phyloP scores from a whole-genome alignment of 495 filamentous ascomycete genomes.

The Letharia columbiana region DNA sequence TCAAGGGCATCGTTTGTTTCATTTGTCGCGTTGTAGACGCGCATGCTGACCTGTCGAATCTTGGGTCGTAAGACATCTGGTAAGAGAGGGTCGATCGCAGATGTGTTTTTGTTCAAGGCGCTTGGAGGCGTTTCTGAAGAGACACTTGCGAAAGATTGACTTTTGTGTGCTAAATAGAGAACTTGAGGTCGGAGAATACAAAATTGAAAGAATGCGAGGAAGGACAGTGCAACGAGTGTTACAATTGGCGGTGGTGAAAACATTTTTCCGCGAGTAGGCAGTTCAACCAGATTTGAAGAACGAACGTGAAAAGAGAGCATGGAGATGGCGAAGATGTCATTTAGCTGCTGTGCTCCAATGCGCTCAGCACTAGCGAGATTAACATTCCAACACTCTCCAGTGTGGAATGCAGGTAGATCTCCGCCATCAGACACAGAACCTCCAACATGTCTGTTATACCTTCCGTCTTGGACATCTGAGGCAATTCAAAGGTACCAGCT shows the following conservation, averaged over 20 bases:
- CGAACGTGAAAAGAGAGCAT: too few species aligned
- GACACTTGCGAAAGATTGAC: background rate
- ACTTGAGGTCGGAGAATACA: background rate
- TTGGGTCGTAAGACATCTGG: background rate
- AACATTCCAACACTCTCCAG: too few species aligned
- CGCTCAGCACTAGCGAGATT: too few species aligned
- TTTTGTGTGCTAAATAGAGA: background rate
- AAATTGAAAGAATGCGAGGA: background rate
- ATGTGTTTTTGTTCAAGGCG: background rate
- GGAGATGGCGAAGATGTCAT: too few species aligned
- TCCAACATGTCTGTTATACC: too few species aligned
- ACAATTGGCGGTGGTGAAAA: background rate
- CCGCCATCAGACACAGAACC: too few species aligned
- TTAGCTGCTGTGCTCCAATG: too few species aligned
- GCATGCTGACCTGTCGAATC: slow-evolving; percentile 1
- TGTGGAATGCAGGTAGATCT: too few species aligned
- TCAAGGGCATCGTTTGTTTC: background rate
- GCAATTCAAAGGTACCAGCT: too few species aligned
- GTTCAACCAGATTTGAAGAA: too few species aligned
- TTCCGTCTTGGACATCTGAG: too few species aligned
- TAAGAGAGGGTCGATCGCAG: background rate
- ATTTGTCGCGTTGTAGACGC: background rate
- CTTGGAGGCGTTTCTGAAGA: background rate
- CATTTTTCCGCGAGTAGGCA: background rate
- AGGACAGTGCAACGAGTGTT: background rate